Evolutionary conservation across 805 yeast species (phyloP).

Genomic region (Jamesozyma rosinii): DNA sequence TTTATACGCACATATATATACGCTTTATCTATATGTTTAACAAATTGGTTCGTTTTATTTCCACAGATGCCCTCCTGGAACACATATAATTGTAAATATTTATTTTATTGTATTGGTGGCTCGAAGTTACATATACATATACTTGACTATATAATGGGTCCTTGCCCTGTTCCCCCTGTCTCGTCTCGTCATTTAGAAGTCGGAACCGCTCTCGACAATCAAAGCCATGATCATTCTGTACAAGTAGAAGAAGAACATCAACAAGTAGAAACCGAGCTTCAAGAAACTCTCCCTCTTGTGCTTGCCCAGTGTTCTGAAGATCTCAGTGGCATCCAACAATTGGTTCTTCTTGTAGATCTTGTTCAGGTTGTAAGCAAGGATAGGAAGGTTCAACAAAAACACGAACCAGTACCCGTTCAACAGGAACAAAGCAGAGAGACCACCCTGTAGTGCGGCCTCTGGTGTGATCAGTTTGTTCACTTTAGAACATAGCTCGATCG

Average conservation of each 20-base stretch:
- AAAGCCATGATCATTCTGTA: slow-evolving; percentile 93
- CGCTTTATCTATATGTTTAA: too few species aligned
- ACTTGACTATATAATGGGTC: too few species aligned
- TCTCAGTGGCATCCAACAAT: slow-evolving; percentile 91
- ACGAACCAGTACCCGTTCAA: slow-evolving; percentile 90
- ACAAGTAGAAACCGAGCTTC: slow-evolving; percentile 82
- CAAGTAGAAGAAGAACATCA: slow-evolving; percentile 90
- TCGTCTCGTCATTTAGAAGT: too few species aligned
- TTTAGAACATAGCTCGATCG: slow-evolving; percentile 89
- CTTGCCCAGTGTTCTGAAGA: slow-evolving; percentile 84
- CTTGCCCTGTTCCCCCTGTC: too few species aligned
- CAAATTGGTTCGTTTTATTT: too few species aligned
- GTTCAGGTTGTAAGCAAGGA: slow-evolving; percentile 74
- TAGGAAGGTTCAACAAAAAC: slow-evolving; percentile 72
- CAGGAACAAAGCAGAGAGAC: slow-evolving; percentile 59
- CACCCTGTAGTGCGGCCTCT: slow-evolving; percentile 77
- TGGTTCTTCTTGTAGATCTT: slow-evolving; percentile 74
- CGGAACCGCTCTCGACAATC: slow-evolving; percentile 48
- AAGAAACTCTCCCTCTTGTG: slow-evolving; percentile 88
- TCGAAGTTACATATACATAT: too few species aligned
- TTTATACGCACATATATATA: too few species aligned
- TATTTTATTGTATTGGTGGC: too few species aligned
- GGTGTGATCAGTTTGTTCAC: slow-evolving; percentile 84
- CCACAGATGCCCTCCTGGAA: too few species aligned
- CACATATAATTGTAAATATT: too few species aligned